Evolutionary conservation across 2,329 filamentous ascomycete genomes (phyloP).

Genomic region (Uncinocarpus reesii): DNA sequence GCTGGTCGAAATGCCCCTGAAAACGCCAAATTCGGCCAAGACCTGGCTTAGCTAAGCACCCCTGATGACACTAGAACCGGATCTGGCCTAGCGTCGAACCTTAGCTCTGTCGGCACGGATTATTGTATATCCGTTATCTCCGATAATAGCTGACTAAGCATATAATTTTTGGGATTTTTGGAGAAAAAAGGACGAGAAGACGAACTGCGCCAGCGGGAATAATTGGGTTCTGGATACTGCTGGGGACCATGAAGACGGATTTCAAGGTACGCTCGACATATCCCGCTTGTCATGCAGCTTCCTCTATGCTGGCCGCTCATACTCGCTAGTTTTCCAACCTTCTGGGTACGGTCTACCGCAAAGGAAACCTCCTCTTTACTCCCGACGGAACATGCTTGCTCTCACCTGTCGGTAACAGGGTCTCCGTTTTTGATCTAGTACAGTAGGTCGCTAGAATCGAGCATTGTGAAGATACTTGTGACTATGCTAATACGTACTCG

Average conservation of each 20-base stretch:
- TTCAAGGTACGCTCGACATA: slow-evolving; percentile 61
- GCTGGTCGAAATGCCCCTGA: slow-evolving; percentile 25
- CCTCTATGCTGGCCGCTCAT: slow-evolving; percentile 20
- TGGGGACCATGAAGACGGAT: slow-evolving; percentile 80
- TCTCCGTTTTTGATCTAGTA: slow-evolving; percentile 90
- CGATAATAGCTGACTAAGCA: slow-evolving; percentile 1
- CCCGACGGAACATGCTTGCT: slow-evolving; percentile 92
- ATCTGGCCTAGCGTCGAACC: slow-evolving; percentile 19
- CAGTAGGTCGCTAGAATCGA: slow-evolving; percentile 52
- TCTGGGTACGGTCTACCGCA: slow-evolving; percentile 94
- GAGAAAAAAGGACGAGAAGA: not conserved
- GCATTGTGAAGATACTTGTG: not conserved
- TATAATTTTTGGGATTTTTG: slow-evolving; percentile 9
- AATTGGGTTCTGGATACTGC: slow-evolving; percentile 8
- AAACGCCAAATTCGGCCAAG: slow-evolving; percentile 21
- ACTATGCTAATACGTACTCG: slow-evolving; percentile 5
- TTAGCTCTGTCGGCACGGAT: slow-evolving; percentile 20
- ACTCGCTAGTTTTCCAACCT: slow-evolving; percentile 79
- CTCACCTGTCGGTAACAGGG: slow-evolving; percentile 90
- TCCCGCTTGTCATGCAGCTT: too few relatives aligned
- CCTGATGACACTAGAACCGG: slow-evolving; percentile 25
- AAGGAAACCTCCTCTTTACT: slow-evolving; percentile 93
- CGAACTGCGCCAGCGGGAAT: not conserved
- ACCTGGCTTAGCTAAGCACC: slow-evolving; percentile 22
- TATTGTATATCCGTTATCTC: slow-evolving; percentile 18